Conservation (phyloP, 2,329 filamentous ascomycete genomes). For the Neurospora sp. region DNA sequence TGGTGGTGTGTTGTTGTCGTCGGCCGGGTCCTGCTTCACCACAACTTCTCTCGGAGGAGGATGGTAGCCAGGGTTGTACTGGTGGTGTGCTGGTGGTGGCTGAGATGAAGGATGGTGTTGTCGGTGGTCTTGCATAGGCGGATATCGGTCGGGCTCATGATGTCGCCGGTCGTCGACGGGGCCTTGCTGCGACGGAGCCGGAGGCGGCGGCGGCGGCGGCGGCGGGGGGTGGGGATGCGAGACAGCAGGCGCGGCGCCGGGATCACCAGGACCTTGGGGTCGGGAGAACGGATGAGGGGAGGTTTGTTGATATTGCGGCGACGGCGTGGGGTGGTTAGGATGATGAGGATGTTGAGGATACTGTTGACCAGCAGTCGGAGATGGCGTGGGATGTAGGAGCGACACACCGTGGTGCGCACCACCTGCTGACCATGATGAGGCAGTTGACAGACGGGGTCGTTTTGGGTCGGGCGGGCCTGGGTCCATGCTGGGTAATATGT, state of each 20-base stretch:
- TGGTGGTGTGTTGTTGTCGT: slow-evolving; percentile 30
- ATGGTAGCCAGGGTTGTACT: slow-evolving; percentile 23
- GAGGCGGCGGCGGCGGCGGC: slow-evolving; percentile 15
- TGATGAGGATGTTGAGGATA: slow-evolving; percentile 21
- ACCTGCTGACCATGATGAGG: slow-evolving; percentile 37
- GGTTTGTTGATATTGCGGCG: slow-evolving; percentile 28
- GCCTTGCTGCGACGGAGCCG: slow-evolving; percentile 20
- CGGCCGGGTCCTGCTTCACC: slow-evolving; percentile 47
- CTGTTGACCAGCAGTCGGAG: slow-evolving; percentile 20
- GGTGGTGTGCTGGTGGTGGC: slow-evolving; percentile 30
- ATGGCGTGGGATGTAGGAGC: slow-evolving; percentile 35
- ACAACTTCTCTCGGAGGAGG: slow-evolving; percentile 36
- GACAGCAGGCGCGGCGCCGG: slow-evolving; percentile 23
- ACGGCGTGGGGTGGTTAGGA: slow-evolving; percentile 29
- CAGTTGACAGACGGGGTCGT: slow-evolving; percentile 44
- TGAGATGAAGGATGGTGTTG: slow-evolving; percentile 26
- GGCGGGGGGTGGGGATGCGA: slow-evolving; percentile 18
- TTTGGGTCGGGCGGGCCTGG: slow-evolving; percentile 48
- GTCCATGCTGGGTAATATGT: slow-evolving; percentile 48
- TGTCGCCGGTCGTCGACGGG: slow-evolving; percentile 44
- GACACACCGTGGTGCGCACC: slow-evolving; percentile 37
- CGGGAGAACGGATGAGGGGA: slow-evolving; percentile 28
- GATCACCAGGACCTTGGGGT: slow-evolving; percentile 21
- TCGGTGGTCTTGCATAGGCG: slow-evolving; percentile 45
- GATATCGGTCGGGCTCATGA: slow-evolving; percentile 45